Base-by-base conservation (phyloP, 495 filamentous ascomycete species). In the Melanomma pulvis-pyrius region DNA sequence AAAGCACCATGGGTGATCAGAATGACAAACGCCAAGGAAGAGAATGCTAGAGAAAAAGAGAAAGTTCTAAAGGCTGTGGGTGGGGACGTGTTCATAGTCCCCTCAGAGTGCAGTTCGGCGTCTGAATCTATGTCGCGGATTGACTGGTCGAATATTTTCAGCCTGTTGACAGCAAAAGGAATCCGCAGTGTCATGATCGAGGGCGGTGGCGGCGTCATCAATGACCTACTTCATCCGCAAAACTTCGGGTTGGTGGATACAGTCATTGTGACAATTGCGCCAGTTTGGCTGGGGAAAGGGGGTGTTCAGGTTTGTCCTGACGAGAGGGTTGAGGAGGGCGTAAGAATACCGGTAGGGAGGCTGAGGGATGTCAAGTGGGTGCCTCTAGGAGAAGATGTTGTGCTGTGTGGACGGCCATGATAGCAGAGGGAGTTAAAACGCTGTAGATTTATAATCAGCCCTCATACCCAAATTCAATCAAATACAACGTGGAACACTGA, bases 111-210 rank as follows among this genome's bases (percentile, higher is more conserved):
- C 34, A 56, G 29, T 13, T 47, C 48, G 8, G 65, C 64, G 41
- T 29, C 30, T 30, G 25, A 39, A 28, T 30, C 36, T 17, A 8
- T 15, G 1, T 12, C 46, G 3, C 5, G 28, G 24, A 66, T 87
- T 34, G 73, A 78, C 5, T 96, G 92, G 92, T 77, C 77, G 47
- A 79, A 79, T 41, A 80, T 96, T 24, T 75, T 94, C 12, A 74
- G 76, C 36, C 79, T 78, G 22, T 72, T 93, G 15, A 76, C 75
- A 51, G 76, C 76, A 8, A 80, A 89, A 61, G 88, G 88, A 0
- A 78, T 96, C 60, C 79, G 82, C 25, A 93, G 90, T 69, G 82
- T 96, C 28, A 96, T 96, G 92, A 82, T 96, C 41, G 92, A 96
- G 76, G 92, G 92, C 0, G 92, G 92, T 17, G 92, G 85, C 2